These are phyloP conservation scores for Alternaria brassicicola DNA, from an alignment of 2,329 filamentous ascomycete species.

Conservation along the genomic window DNA sequence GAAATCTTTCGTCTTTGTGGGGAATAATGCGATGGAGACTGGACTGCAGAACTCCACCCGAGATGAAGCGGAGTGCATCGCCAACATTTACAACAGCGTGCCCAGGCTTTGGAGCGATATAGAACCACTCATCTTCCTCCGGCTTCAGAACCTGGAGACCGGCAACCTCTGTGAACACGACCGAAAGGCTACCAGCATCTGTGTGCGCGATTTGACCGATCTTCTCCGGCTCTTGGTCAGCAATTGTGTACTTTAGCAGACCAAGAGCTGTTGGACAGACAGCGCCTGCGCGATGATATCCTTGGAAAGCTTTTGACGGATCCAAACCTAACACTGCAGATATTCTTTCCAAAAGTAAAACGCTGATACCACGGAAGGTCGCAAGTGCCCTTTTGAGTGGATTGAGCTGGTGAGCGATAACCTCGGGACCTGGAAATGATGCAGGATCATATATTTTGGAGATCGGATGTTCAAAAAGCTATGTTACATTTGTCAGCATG, in stretches of 20 bases:
- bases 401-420: not conserved
- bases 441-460: not conserved
- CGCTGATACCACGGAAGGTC: not conserved
- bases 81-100: not conserved
- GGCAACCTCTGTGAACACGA: not conserved
- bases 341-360: not conserved
- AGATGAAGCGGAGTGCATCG: not conserved
- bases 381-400: not conserved
- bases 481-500: not conserved
- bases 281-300: not conserved
- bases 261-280: not conserved
- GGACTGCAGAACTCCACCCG: not conserved
- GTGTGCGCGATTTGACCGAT: not conserved
- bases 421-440: not conserved
- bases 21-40: not conserved
- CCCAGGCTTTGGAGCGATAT: not conserved
- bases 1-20: not conserved
- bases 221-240: not conserved
- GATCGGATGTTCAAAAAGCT: not conserved
- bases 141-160: not conserved
- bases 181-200: not conserved
- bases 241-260: not conserved
- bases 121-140: not conserved
- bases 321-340: not conserved
- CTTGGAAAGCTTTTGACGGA: not conserved